Base-by-base conservation (phyloP, 164 flowering plant genomes). In the Kalanchoe fedtschenkoi region DNA sequence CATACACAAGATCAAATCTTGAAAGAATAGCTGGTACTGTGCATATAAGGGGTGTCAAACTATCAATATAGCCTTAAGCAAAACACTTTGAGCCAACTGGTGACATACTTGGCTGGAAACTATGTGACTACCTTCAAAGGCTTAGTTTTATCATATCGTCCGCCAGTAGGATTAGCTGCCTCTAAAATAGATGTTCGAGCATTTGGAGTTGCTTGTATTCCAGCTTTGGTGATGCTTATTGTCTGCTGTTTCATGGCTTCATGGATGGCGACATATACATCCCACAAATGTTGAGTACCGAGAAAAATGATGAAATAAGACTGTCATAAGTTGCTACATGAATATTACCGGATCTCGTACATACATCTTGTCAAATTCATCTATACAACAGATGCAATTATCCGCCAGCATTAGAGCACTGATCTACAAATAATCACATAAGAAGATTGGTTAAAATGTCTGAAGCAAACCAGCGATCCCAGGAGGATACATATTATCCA, bases 241-340 rank as follows among this genome's bases (percentile, higher is more conserved):
- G 99, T 93, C 75, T 93, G 99, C 63, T 90, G 99, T 63, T 90
- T 97, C 99, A 93, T 93, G 66, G 96, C 99, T 78, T 93, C 97
- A 71, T 90, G 99, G 78, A 93, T 90, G 53, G 97, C 99, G 72
- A 93, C 97, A 95, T 93, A 65, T 32, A 74, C 57, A 28, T 32
- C 29, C 54, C 58, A 28, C 22, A 42, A 10, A 46, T 16, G 53
- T 65, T 68, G 75, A 64, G 63, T 59, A 10, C 33, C 39, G 34
- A 46, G 63, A 42, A 61, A 34, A 53, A 39, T 51, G 35, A 34
- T 7, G 42, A 1, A 32, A 24, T 9, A 22, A 10, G 43, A 29
- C 1, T 19, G 51, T n/a, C 10, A 17, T 11, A 14, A 55, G 22
- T 24, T 51, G 17, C 28, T 29, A 13, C 7, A 5, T 2, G 53